A percentile compares a stretch with the other conserved stretches of the same genome.
Conservation (phyloP, 208 protist genomes). For the Leishmania guyanensis region DNA sequence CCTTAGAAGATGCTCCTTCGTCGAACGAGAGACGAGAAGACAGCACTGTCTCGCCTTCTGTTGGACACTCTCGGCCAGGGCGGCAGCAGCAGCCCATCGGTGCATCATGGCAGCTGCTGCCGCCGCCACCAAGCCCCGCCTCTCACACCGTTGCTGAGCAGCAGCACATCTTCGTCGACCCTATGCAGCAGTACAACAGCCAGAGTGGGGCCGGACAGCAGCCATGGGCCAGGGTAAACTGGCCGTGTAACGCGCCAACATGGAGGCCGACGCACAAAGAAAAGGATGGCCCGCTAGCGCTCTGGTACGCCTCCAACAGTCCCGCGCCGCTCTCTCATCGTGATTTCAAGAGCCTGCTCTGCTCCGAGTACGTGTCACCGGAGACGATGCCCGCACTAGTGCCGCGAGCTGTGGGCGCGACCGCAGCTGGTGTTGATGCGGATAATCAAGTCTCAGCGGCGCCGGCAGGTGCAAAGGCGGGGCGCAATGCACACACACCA, state of each 20-base stretch:
- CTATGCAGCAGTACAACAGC: conserved; percentile 19
- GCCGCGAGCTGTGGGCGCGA: background rate
- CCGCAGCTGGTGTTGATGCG: conserved; percentile 1
- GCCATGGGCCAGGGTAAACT: conserved; percentile 26
- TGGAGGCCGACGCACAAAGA: background rate
- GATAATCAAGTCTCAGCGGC: background rate
- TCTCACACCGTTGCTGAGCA: conserved; percentile 2
- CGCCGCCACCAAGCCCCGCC: conserved; percentile 22
- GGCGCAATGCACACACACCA: conserved; percentile 19
- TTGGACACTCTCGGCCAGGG: background rate
- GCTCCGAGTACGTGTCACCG: conserved; percentile 48
- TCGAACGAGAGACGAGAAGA: background rate
- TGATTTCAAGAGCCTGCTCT: conserved; percentile 77
- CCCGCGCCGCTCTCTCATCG: conserved; percentile 23
- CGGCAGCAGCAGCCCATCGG: background rate
- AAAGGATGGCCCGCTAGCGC: conserved; percentile 20
- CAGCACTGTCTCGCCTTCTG: background rate
- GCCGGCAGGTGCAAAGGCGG: background rate
- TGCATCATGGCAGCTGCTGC: conserved; percentile 14
- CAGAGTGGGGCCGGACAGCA: conserved; percentile 2
- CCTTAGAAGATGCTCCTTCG: background rate
- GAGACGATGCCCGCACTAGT: conserved; percentile 4
- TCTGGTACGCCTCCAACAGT: conserved; percentile 32
- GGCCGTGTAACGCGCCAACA: conserved; percentile 9
- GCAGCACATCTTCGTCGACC: conserved; percentile 20